Evolutionary conservation across 768 basidiomycete genomes (phyloP).

Genomic region (Serpula lacrymans): DNA sequence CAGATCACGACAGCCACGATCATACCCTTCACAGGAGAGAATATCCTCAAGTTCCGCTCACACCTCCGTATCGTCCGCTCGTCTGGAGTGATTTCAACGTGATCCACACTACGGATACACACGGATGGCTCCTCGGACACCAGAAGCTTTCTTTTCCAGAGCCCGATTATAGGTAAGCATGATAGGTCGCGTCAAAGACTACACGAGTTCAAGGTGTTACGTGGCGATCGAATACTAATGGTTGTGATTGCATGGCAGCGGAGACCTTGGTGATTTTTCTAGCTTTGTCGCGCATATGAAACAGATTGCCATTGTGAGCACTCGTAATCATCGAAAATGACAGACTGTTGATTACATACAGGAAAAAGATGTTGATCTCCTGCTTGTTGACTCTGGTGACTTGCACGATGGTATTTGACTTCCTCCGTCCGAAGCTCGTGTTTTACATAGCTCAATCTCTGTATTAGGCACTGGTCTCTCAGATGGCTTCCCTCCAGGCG

Average conservation of each 20-base stretch:
- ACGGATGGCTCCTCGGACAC: conserved; percentile 83
- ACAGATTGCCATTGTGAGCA: conserved; percentile 54
- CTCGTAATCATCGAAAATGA: not conserved
- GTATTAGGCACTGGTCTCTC: conserved; percentile 66
- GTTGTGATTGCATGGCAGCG: conserved; percentile 25
- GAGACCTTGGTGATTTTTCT: conserved; percentile 77
- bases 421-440: not conserved
- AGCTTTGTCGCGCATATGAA: conserved; percentile 89
- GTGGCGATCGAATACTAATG: not conserved
- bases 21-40: conserved; percentile 36
- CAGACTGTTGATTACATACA: conserved; percentile 13
- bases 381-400: conserved; percentile 82
- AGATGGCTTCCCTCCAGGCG: conserved; percentile 69
- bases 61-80: conserved; percentile 62
- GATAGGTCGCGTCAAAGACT: not conserved
- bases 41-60: conserved; percentile 38
- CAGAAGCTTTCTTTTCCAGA: conserved; percentile 71
- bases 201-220: not conserved
- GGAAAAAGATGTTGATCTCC: conserved; percentile 74
- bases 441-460: not conserved
- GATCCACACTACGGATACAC: conserved; percentile 82
- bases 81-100: conserved; percentile 91
- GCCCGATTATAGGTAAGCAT: conserved; percentile 61
- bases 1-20: conserved; percentile 22
- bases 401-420: conserved; percentile 69